phyloP scores from a whole-genome alignment of 2,329 filamentous ascomycete genomes.

The Neofusicoccum kwambonambiense region DNA sequence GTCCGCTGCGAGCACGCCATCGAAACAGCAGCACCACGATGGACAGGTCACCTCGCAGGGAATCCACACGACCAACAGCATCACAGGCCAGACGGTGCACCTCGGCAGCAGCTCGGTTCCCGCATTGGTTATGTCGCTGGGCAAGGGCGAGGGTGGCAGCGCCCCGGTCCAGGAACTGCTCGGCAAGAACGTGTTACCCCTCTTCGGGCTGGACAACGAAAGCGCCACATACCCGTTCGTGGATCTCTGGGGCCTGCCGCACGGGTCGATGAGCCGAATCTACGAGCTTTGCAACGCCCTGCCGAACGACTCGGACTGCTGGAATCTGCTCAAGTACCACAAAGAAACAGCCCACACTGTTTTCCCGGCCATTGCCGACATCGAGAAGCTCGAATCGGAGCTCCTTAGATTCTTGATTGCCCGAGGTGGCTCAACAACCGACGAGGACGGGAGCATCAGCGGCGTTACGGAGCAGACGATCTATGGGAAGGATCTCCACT shows the following conservation, averaged over 20 bases:
- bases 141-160: slow-evolving; percentile 26
- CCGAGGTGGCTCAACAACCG: slow-evolving; percentile 44
- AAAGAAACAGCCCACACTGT: slow-evolving; percentile 59
- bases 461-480: slow-evolving; percentile 54
- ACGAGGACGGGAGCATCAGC: slow-evolving; percentile 38
- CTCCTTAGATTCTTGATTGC: slow-evolving; percentile 55
- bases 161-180: slow-evolving; percentile 57
- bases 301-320: slow-evolving; percentile 58
- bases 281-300: slow-evolving; percentile 59
- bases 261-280: slow-evolving; percentile 57
- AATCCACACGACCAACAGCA: slow-evolving; percentile 59
- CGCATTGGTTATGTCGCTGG: slow-evolving; percentile 56
- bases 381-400: slow-evolving; percentile 54
- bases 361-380: slow-evolving; percentile 60
- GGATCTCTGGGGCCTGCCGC: slow-evolving; percentile 61
- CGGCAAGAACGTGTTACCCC: slow-evolving; percentile 59
- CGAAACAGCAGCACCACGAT: slow-evolving; percentile 29
- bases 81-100: slow-evolving; percentile 61
- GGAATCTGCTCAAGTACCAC: slow-evolving; percentile 58
- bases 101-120: slow-evolving; percentile 62
- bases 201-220: slow-evolving; percentile 64
- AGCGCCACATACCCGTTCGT: slow-evolving; percentile 65
- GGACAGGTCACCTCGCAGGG: slow-evolving; percentile 52
- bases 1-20: slow-evolving; percentile 32
- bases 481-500: slow-evolving; percentile 58